These are phyloP conservation scores for Alternaria consortialis DNA, from an alignment of 2,329 filamentous ascomycete species.

Conservation along the genomic window DNA sequence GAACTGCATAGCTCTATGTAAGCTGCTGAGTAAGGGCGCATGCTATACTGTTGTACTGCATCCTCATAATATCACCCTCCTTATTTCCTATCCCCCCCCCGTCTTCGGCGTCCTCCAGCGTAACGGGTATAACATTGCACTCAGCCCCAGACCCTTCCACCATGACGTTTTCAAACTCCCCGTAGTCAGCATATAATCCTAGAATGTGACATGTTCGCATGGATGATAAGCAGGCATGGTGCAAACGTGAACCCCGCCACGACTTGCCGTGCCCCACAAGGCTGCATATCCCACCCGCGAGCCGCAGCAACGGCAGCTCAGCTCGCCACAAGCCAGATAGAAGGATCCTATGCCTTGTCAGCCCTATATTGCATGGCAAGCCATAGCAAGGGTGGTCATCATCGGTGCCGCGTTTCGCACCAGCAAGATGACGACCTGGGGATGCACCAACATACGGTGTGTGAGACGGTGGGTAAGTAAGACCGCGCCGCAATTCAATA, in stretches of 20 bases:
- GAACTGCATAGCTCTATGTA: background rate
- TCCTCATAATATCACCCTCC: background rate
- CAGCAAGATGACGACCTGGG: background rate
- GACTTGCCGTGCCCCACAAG: background rate
- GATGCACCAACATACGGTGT: constrained; percentile 1
- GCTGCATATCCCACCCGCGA: background rate
- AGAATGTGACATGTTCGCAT: background rate
- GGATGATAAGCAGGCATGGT: background rate
- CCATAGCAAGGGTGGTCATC: background rate
- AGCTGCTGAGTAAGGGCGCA: background rate
- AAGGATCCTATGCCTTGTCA: background rate
- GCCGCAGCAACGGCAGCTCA: background rate
- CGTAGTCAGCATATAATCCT: background rate
- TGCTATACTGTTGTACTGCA: background rate
- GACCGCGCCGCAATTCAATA: background rate
- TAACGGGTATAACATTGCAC: background rate
- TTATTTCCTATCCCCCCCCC: background rate
- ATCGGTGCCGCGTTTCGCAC: background rate
- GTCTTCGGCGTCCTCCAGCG: background rate
- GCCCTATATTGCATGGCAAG: constrained; percentile 6
- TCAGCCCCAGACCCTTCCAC: background rate
- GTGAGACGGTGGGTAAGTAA: background rate
- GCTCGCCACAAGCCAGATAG: background rate
- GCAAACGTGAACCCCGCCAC: background rate
- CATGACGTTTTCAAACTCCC: background rate